A percentile compares a stretch with the other conserved stretches of the same genome.
These are phyloP conservation scores for Plantago coronopus DNA, from an alignment of 305 asterid species.

Conservation along the genomic window DNA sequence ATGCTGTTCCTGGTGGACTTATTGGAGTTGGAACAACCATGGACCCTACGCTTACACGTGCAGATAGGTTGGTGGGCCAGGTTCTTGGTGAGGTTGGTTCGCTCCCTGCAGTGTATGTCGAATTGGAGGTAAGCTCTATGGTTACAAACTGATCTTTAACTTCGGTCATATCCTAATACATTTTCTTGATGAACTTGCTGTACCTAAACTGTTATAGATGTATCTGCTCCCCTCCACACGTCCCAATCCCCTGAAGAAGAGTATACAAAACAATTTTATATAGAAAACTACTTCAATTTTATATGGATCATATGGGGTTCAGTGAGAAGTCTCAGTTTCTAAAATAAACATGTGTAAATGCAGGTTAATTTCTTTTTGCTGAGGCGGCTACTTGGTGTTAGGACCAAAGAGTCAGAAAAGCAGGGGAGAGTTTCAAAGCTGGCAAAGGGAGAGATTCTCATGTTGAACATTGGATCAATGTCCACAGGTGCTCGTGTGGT, in stretches of 20 bases:
- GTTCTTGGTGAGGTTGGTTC: slow-evolving; percentile 98
- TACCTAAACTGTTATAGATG: too few relatives aligned
- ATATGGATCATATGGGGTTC: too few relatives aligned
- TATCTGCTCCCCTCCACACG: too few relatives aligned
- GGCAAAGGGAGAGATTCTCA: slow-evolving; percentile 81
- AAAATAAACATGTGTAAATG: neutral
- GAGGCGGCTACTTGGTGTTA: slow-evolving; percentile 80
- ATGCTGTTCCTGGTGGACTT: slow-evolving; percentile 97
- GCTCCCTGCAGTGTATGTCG: slow-evolving; percentile 81
- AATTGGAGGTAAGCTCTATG: slow-evolving; percentile 62
- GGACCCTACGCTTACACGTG: slow-evolving; percentile 98
- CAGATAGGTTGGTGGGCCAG: slow-evolving; percentile 96
- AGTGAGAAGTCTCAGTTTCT: too few relatives aligned
- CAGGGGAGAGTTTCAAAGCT: slow-evolving; percentile 85
- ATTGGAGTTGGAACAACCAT: slow-evolving; percentile 97
- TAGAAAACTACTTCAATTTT: too few relatives aligned
- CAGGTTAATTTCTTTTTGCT: slow-evolving; percentile 92
- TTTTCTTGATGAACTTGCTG: neutral
- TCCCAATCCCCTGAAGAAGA: too few relatives aligned
- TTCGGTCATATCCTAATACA: neutral
- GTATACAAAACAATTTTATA: too few relatives aligned
- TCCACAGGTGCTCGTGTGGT: slow-evolving; percentile 92
- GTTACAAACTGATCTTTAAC: neutral
- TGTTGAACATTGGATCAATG: slow-evolving; percentile 97
- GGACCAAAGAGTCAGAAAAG: slow-evolving; percentile 87